Evolutionary conservation across 2,329 filamentous ascomycete species (phyloP), one percentile per base, ranked within the genome.

Genomic region (Didymella glomerata): DNA sequence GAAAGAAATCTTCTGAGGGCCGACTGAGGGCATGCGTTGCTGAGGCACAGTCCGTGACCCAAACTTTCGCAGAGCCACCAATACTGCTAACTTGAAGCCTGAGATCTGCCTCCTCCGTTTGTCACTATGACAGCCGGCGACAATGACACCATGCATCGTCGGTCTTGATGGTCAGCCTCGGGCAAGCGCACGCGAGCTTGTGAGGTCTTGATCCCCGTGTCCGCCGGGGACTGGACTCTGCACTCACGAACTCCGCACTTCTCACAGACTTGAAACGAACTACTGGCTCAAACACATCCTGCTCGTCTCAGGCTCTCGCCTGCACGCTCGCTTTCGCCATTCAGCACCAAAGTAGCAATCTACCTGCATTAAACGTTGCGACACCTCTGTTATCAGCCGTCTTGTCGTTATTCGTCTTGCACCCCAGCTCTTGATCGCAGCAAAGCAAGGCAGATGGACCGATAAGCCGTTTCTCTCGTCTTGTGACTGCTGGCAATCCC

Each of bases 251-350:
- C 56, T 59, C 56, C 56, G 50, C 56, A 59, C 56, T 50, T 59
- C 56, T 59, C 47, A 56, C 57, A 60, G 36, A 49, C 42, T 30
- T 60, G 57, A 60, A 60, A 60, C 57, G 38, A 60, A 55, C 57
- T 60, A 56, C 57, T 16, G 36, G 57, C 47, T 60, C 57, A 60
- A 41, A 56, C 42, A 48, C 57, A 59, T 60, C 51, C 57, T 55
- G 14, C 36, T 48, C 46, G 57, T 60, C 57, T 60, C 57, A 60
- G 48, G 36, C 48, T 34, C 36, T 52, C 36, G 50, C 50, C 50
- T 44, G 30, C 41, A 30, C 32, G 45, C 36, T 52, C 20, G 20
- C 42, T 48, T 28, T 57, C 27, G 41, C 48, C 50, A 46, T 49
- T 45, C 50, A 54, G 47, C 25, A 46, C 50, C 32, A 32, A 54